Evolutionary conservation across 257 asterid genomes (phyloP), one percentile per base, ranked within the genome.

Genomic region (Ligustrum vulgare): DNA sequence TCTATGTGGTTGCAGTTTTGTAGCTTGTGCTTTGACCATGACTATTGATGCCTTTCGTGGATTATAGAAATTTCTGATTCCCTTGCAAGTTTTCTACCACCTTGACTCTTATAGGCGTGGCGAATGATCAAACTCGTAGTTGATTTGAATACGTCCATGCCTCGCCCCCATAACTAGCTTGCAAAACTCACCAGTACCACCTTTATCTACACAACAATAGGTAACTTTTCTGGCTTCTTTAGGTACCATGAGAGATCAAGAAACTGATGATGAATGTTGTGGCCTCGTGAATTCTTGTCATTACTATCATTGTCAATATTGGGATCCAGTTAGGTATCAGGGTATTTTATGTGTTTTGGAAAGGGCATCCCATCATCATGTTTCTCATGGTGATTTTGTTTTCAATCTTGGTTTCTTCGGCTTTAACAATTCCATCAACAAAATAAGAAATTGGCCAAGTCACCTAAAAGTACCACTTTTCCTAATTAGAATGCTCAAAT

Each of bases 61-160:
- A 16, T 70, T 71, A 78, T 65, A 37, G 85, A 7, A n/a, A n/a
- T n/a, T n/a, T n/a, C n/a, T n/a, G n/a, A n/a, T n/a, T 94, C 79
- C 97, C 97, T 2, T 83, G 85, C 90, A 90, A 86, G 70, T 88
- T 54, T 85, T 8, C 86, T 93, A 87, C 97, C 3, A 91, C 93
- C 28, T 85, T 90, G 9, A 82, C 93, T 0, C 89, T 92, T 4
- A 76, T 90, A 11, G 83, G 87, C 0, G 92, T 91, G 2, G 91
- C 97, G 1, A n/a, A n/a, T n/a, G n/a, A 87, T 90, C 67, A 93
- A 89, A 45, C 88, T 93, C 67, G 85, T 97, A 0, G 94, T 91
- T 18, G 98, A 92, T 67, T 86, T 90, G 54, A 89, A 90, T 36
- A 86, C 96, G 6, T 80, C n/a, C 80, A 90, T 93, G 98, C 98